Evolutionary conservation across 306 rosid genomes (phyloP), one percentile per base, ranked within the genome.

Genomic region (Quercus rubra): DNA sequence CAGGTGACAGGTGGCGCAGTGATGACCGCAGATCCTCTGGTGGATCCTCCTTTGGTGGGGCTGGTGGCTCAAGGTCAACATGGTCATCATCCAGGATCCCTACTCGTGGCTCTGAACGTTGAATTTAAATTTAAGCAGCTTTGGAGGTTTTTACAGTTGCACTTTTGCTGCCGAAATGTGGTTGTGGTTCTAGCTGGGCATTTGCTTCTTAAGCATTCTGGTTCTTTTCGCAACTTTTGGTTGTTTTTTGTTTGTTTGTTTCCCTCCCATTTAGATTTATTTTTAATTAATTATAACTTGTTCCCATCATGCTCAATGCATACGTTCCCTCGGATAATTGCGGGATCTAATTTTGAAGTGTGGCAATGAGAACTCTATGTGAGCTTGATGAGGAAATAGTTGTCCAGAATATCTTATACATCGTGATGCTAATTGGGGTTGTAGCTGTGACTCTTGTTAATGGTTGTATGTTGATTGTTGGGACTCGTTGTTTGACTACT

Each of bases 31-130:
- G 68, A 79, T 25, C 89, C 2, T 38, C 85, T 0, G 84, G 92
- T 2, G 88, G 70, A 77, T 28, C 90, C 2, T 54, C 86, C 0
- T 86, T 89, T 62, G 92, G 92, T 73, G 63, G 72, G 14, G 71
- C 82, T 19, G 94, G 88, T 28, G 84, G 89, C 43, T 57, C 93
- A 15, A 87, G 90, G 79, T 74, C 97, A 4, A 64, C 93, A 2
- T 93, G 98, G 99, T 86, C 99, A 18, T 88, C 93, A 28, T 88
- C 99, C 62, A 89, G 89, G 87, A 78, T 23, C 55, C 79, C 83
- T 6, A 58, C 87, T 2, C 87, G 85, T 14, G 76, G 84, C n/a
- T 56, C 77, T 0, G 86, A 88, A 49, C 92, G 85, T 71, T 89
- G 87, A 88, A 78, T 19, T 33, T 35, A 19, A 67, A 19, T 19